Base-by-base conservation (phyloP, 768 basidiomycete species). In the Leucocoprinus sp. region DNA sequence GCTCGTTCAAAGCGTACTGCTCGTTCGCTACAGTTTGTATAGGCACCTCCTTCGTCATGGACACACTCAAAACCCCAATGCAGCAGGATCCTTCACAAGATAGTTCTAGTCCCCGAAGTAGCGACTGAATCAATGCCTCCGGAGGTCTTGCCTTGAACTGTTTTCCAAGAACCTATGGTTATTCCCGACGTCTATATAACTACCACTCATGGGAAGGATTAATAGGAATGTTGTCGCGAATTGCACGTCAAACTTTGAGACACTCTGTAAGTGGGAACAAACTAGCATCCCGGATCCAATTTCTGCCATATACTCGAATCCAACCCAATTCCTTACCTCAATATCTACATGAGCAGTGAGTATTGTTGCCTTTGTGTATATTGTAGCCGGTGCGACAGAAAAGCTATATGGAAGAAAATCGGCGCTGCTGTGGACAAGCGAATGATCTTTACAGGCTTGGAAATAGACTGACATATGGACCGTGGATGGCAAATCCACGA, bases 141-240 rank as follows among this genome's bases (percentile, higher is more conserved):
- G 68, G 45, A 1, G 66, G 55, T 31, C 68, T 57, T 29, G 53
- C 59, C 3, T 58, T 54, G 5, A 82, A 65, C 41, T 71, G 50
- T 56, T 78, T 82, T 50, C 77, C 70, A 8, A 82, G 63, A 36
- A 80, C 71, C 71, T 44, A 82, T 69, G 0, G 72, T 65, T 47
- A 78, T 57, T 1, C 78, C 79, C 69, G 75, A 75, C 4, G 63
- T 62, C 68, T 77, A 14, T 31, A 57, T 7, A 45, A 37, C 64
- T 70, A 5, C 57, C 47, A 0, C 60, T 49, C 4, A 72, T 56
- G 0, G 61, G 59, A 0, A 73, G 65, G 17, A 78, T 64, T 0
- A 76, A 69, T 54, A 74, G 78, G 36, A 33, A 36, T 7, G 46
- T 42, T 4, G 35, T 43, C 15, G 35, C 24, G 12, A 28, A 27